Evolutionary conservation across 257 asterid species (phyloP), one percentile per base, ranked within the genome.

Genomic region (Fraxinus excelsior): DNA sequence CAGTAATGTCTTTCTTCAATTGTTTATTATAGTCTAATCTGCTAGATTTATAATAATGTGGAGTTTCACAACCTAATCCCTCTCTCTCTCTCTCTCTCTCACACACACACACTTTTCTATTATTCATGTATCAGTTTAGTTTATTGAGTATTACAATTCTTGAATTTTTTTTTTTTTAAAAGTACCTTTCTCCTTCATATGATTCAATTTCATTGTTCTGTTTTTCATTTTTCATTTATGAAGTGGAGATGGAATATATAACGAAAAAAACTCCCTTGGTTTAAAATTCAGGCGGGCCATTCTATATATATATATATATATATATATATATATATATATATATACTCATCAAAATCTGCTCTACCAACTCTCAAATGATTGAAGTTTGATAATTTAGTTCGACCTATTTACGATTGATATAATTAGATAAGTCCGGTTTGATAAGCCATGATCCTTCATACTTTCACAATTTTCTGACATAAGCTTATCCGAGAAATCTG

Each of bases 1-100:
- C 38, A 3, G 14, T 80, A 73, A 35, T 65, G 11, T 80, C 70
- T 70, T 72, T 64, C 66, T 80, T 37, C 12, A 34, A 23, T 70
- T 19, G 46, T 29, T 67, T 34, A 72, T 78, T 73, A 46, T 70
- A 62, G 7, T 79, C 58, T 66, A 40, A 69, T 34, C 74, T 8
- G 72, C 31, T 56, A 58, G 64, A 71, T 13, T n/a, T n/a, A n/a
- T n/a, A n/a, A n/a, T n/a, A n/a, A n/a, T n/a, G n/a, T n/a, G n/a
- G n/a, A n/a, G n/a, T n/a, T n/a, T n/a, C n/a, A n/a, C n/a, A n/a
- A n/a, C n/a, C n/a, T n/a, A n/a, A n/a, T n/a, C n/a, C n/a, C n/a
- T n/a, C n/a, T n/a, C n/a, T n/a, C n/a, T n/a, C n/a, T n/a, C 42
- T 56, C 65, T 18, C 65, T 6, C 65, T 6, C 28, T 6, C 65